phyloP scores from a whole-genome alignment of 2,329 filamentous ascomycete genomes.

The Stachybotrys chlorohalonatus region DNA sequence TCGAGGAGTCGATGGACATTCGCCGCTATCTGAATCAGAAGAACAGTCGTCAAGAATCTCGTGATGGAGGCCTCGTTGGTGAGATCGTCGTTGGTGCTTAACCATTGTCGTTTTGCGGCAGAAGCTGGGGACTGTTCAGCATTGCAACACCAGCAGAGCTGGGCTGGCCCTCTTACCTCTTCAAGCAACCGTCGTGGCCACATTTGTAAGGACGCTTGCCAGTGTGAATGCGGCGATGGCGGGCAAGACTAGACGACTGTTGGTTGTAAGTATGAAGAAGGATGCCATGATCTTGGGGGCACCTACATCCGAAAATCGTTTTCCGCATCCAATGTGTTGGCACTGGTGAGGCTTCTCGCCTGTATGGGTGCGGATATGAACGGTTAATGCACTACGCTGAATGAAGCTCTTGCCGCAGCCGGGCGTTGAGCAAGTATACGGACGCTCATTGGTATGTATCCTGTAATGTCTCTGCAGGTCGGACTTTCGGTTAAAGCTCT shows the following conservation, averaged over 20 bases:
- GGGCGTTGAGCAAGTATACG: constrained; percentile 51
- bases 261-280: constrained; percentile 4
- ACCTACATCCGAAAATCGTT: constrained; percentile 61
- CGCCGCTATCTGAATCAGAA: constrained; percentile 48
- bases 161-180: constrained; percentile 35
- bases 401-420: constrained; percentile 64
- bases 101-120: constrained; percentile 66
- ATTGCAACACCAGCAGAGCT: neutral
- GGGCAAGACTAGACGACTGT: constrained; percentile 56
- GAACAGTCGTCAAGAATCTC: constrained; percentile 44
- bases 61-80: constrained; percentile 49
- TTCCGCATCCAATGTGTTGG: constrained; percentile 55
- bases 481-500: constrained; percentile 67
- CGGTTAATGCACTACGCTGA: constrained; percentile 59
- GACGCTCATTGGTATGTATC: constrained; percentile 63
- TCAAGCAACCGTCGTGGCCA: constrained; percentile 50
- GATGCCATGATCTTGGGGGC: neutral
- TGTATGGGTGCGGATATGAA: constrained; percentile 62
- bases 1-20: constrained; percentile 50
- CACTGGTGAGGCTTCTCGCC: constrained; percentile 66
- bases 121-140: constrained; percentile 40
- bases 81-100: constrained; percentile 54
- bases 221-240: constrained; percentile 57
- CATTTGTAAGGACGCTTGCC: constrained; percentile 60
- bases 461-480: constrained; percentile 62